Base-by-base conservation (phyloP, 169 alveolate genomes). In the Plasmodium cynomolgi region DNA sequence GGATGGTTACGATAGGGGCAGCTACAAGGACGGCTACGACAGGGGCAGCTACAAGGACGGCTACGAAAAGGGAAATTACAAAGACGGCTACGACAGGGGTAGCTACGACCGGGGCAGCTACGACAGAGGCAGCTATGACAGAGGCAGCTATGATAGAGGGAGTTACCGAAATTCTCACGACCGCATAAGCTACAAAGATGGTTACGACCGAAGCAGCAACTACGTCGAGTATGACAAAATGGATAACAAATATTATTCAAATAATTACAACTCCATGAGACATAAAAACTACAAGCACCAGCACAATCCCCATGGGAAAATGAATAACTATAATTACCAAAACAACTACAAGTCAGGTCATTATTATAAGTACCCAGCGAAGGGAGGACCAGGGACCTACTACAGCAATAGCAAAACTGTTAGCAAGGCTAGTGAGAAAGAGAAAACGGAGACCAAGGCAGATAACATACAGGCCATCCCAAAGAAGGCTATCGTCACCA, bases 191-290 rank as follows among this genome's bases (percentile, higher is more conserved):
- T 68, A 68, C 37, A 68, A 29, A 20, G 77, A 68, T 23, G n/a
- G 1, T 3, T 68, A 23, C n/a, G 92, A 84, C 17, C 72, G 92
- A 68, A 79, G 44, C 72, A 23, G 83, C 23, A 88, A 80, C 47
- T 88, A 88, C 71, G 47, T 88, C 1, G 94, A 88, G n/a, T 88
- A 88, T 26, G 94, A 88, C 1, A 88, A 88, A 88, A 88, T 88
- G 77, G 94, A 88, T 26, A 88, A 88, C 50, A 88, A 88, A 47
- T 88, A 79, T 79, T 88, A 37, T n/a, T 88, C 94, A 15, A 88
- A 79, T 33, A 88, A 79, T 58, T 88, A 88, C 71, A 88, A 54
- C 47, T 75, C 90, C 9, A 77, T 88, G 31, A 88, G 90, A 26
- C 94, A 88, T 88, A 88, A 88, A 88, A 77, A 54, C 47, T 74